These are phyloP conservation scores for Cenchrus purpureus DNA, from an alignment of 176 grass and related monocot genomes.

Conservation along the genomic window DNA sequence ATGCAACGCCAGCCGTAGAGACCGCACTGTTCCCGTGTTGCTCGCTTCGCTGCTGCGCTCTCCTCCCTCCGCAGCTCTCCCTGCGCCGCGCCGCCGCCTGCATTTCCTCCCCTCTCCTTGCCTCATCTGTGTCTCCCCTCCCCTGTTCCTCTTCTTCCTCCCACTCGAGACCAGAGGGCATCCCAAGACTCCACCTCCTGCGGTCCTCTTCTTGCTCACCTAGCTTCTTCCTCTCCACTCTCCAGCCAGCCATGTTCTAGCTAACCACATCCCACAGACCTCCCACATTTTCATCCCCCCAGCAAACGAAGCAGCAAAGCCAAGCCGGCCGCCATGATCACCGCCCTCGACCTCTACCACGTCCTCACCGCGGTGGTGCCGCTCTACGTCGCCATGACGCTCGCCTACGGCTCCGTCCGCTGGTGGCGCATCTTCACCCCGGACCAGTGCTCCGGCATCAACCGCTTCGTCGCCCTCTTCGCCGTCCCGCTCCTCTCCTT, in stretches of 20 bases:
- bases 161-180: neutral
- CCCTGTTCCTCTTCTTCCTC: too few relatives aligned
- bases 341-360: slow-evolving; percentile 36
- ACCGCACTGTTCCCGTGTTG: neutral
- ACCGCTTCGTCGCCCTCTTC: slow-evolving; percentile 51
- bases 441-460: slow-evolving; percentile 52
- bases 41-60: neutral
- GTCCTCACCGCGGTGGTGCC: slow-evolving; percentile 39
- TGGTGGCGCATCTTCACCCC: slow-evolving; percentile 48
- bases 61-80: too few relatives aligned
- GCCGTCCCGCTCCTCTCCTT: slow-evolving; percentile 57
- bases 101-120: neutral
- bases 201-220: neutral
- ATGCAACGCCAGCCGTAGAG: neutral
- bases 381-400: slow-evolving; percentile 42
- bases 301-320: too few relatives aligned
- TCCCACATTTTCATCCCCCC: neutral
- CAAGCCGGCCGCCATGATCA: slow-evolving; percentile 36
- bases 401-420: slow-evolving; percentile 32
- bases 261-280: too few relatives aligned
- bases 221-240: neutral
- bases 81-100: neutral
- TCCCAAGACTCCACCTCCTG: neutral
- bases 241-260: neutral
- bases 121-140: slow-evolving; percentile 32